phyloP scores from a whole-genome alignment of 2,329 filamentous ascomycete genomes.

The Drechmeria coniospora region DNA sequence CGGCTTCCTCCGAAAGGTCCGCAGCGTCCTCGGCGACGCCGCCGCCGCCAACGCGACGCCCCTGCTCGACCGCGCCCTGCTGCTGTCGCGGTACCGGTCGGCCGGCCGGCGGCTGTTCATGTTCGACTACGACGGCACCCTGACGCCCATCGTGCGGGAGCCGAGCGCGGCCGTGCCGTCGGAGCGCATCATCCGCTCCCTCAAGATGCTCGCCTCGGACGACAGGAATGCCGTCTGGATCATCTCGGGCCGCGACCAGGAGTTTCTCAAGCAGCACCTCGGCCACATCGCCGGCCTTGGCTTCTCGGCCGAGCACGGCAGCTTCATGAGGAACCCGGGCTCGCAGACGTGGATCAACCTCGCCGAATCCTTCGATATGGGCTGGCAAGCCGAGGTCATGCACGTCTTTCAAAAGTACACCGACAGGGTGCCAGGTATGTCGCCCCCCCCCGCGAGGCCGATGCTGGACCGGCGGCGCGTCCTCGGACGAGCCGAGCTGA shows the following conservation, averaged over 20 bases:
- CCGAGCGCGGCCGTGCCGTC: slow-evolving; percentile 81
- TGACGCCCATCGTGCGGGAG: slow-evolving; percentile 89
- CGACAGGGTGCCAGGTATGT: slow-evolving; percentile 64
- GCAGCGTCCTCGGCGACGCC: slow-evolving; percentile 65
- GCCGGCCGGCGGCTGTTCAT: slow-evolving; percentile 79
- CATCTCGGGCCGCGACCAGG: slow-evolving; percentile 86
- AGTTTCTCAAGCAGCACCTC: slow-evolving; percentile 78
- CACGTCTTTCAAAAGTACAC: slow-evolving; percentile 79
- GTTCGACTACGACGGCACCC: slow-evolving; percentile 96
- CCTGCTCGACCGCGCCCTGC: slow-evolving; percentile 55
- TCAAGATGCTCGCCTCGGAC: slow-evolving; percentile 67
- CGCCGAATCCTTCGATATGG: slow-evolving; percentile 76
- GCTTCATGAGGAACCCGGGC: slow-evolving; percentile 76
- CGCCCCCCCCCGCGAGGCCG: neutral
- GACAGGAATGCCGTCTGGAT: slow-evolving; percentile 90
- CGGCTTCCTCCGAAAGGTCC: slow-evolving; percentile 61
- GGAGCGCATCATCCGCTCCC: slow-evolving; percentile 61
- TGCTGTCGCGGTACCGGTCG: slow-evolving; percentile 59
- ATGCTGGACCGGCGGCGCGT: too few relatives aligned
- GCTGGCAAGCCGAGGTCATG: slow-evolving; percentile 77
- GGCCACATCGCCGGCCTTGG: slow-evolving; percentile 81
- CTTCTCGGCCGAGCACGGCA: slow-evolving; percentile 94
- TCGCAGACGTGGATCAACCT: slow-evolving; percentile 74
- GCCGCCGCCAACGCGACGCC: slow-evolving; percentile 66
- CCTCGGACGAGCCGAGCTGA: too few relatives aligned